Percentiles rank a stretch among this genome's conserved stretches.
Conservation (phyloP, 2,329 filamentous ascomycete species). For the Dothideomycetidae sp. region DNA sequence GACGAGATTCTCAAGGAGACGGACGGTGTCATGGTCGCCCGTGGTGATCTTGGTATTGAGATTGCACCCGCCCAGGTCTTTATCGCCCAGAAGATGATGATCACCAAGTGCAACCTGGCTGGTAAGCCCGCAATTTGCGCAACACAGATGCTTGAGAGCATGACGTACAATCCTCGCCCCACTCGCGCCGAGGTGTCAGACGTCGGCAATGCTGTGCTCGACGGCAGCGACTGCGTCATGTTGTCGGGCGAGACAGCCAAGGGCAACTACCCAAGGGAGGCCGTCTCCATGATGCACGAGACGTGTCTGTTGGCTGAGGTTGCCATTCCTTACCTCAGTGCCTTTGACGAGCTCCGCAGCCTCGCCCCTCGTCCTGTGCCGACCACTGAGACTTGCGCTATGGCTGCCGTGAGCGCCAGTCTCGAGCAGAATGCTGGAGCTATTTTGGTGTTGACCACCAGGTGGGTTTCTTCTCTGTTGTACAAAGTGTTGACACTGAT, state of each 20-base stretch:
- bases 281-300: slow-evolving; percentile 96
- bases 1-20: slow-evolving; percentile 90
- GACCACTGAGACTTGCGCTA: slow-evolving; percentile 86
- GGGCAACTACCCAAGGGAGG: slow-evolving; percentile 83
- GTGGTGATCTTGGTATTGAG: slow-evolving; percentile 96
- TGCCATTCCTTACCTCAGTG: slow-evolving; percentile 89
- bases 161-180: slow-evolving; percentile 99
- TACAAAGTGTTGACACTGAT: slow-evolving; percentile 1
- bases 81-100: slow-evolving; percentile 99
- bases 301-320: slow-evolving; percentile 94
- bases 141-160: slow-evolving; percentile 99
- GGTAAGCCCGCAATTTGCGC: slow-evolving; percentile 98
- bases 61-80: slow-evolving; percentile 98
- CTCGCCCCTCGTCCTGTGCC: slow-evolving; percentile 70
- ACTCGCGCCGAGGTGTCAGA: slow-evolving; percentile 98
- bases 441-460: slow-evolving; percentile 91
- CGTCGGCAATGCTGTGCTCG: slow-evolving; percentile 93
- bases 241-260: slow-evolving; percentile 98
- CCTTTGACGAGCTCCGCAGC: slow-evolving; percentile 88
- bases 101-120: slow-evolving; percentile 98
- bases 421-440: slow-evolving; percentile 93
- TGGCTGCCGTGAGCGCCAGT: slow-evolving; percentile 86
- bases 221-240: slow-evolving; percentile 99
- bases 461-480: slow-evolving; percentile 33
- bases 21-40: slow-evolving; percentile 98